Evolutionary conservation across 2,329 filamentous ascomycete species (phyloP), one percentile per base, ranked within the genome.

Genomic region (Sordariomycetes sp.): DNA sequence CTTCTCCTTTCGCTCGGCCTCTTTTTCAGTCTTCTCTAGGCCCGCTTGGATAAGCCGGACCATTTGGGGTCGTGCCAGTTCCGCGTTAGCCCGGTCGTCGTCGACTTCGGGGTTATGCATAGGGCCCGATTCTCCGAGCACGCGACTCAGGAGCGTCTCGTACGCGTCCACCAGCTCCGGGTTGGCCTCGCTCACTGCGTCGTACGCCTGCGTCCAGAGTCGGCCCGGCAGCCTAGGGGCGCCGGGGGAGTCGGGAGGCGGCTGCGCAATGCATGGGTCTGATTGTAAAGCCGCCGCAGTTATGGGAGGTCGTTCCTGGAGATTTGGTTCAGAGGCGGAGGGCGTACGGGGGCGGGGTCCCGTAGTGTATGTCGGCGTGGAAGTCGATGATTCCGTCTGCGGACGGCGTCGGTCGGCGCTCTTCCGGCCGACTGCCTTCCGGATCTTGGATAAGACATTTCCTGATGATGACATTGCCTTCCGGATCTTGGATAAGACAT

Each of bases 131-230:
- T n/a, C n/a, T 53, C 51, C 51, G 51, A 54, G 32, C 36, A 42
- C 20, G 3, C 53, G 5, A 25, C 34, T 42, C n/a, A 54, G 53
- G 53, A 54, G 22, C 7, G n/a, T 24, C 10, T 54, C 10, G 53
- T 54, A 54, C 25, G 32, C 53, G 12, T n/a, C 36, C 24, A 54
- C 53, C 53, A 54, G 36, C 24, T 54, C 53, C n/a, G 53, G 53
- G 17, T 54, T 34, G 34, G 24, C 53, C 36, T 39, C 34, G 34
- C 36, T 10, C n/a, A 54, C 24, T 13, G 34, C 24, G 17, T 54
- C 53, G 22, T 54, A 54, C 34, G 53, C 53, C 7, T 34, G 34
- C 25, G 25, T 45, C 53, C 53, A 54, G 34, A 54, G 53, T 39
- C n/a, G n/a, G n/a, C n/a, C n/a, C n/a, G n/a, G n/a, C n/a, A n/a